Percentiles rank a stretch among this genome's conserved stretches.
Conservation (phyloP, 108 stramenopile species). For the Cyclotella cryptica region DNA sequence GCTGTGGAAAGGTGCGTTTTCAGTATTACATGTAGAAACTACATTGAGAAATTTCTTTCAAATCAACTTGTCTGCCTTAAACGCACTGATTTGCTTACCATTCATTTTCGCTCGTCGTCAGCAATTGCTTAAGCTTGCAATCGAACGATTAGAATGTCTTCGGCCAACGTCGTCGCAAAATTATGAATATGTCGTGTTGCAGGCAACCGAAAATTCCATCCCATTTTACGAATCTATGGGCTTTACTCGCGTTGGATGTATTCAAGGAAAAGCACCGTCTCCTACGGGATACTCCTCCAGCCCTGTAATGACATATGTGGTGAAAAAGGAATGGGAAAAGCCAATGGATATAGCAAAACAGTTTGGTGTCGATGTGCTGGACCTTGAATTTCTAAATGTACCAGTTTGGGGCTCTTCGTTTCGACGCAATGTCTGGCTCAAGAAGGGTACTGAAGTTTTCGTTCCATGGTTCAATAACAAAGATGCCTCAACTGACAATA, state of each 20-base stretch:
- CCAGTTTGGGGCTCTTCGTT: slow-evolving; percentile 58
- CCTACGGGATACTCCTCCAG: slow-evolving; percentile 52
- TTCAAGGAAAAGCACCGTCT: slow-evolving; percentile 31
- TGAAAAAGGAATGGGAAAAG: slow-evolving; percentile 64
- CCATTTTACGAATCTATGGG: slow-evolving; percentile 92
- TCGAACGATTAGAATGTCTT: slow-evolving; percentile 83
- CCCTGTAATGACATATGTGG: slow-evolving; percentile 57
- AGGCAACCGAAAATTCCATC: slow-evolving; percentile 91
- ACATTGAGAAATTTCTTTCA: background rate
- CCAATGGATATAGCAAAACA: slow-evolving; percentile 65
- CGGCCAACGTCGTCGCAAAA: slow-evolving; percentile 61
- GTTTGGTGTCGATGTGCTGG: slow-evolving; percentile 78
- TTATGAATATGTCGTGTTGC: slow-evolving; percentile 89
- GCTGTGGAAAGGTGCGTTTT: slow-evolving; percentile 72
- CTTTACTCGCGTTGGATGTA: slow-evolving; percentile 84
- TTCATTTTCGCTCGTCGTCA: slow-evolving; percentile 14
- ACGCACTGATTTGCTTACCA: too few relatives aligned
- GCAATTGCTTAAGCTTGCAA: slow-evolving; percentile 70
- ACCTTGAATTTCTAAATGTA: slow-evolving; percentile 82
- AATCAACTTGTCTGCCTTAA: background rate
- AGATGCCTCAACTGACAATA: background rate
- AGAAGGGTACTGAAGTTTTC: slow-evolving; percentile 70
- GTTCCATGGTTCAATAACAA: slow-evolving; percentile 46
- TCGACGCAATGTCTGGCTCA: slow-evolving; percentile 59
- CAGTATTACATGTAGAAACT: background rate